Conservation (phyloP, 306 rosid species). For the Cajanus cajan region DNA sequence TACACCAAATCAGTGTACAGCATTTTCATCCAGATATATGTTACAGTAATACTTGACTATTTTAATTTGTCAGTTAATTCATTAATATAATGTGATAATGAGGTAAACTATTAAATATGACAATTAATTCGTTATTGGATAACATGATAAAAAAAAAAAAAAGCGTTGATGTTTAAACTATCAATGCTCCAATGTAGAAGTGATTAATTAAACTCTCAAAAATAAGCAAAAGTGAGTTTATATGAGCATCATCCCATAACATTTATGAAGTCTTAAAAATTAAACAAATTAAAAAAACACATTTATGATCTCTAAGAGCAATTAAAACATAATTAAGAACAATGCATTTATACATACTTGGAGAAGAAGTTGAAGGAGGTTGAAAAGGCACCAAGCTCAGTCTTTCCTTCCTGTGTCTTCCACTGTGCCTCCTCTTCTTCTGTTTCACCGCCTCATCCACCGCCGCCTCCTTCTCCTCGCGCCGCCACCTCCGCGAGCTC, state of each 20-base stretch:
- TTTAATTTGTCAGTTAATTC: not conserved
- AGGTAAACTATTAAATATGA: not conserved
- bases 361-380: slow-evolving; percentile 45
- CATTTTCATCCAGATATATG: too few relatives aligned
- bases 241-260: not conserved
- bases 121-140: too few relatives aligned
- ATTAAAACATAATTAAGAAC: not conserved
- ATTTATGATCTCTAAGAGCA: not conserved
- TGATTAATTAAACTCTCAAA: not conserved
- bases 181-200: too few relatives aligned
- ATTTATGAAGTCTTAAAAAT: not conserved
- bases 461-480: slow-evolving; percentile 63
- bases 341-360: slow-evolving; percentile 34
- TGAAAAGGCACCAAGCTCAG: slow-evolving; percentile 56
- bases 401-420: slow-evolving; percentile 68
- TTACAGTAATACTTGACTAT: too few relatives aligned
- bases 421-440: slow-evolving; percentile 56
- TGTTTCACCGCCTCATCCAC: slow-evolving; percentile 60
- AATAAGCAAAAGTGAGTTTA: not conserved
- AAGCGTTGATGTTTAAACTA: too few relatives aligned
- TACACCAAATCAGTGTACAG: too few relatives aligned
- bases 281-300: not conserved
- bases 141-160: too few relatives aligned
- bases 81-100: not conserved
- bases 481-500: slow-evolving; percentile 57